Conservation (phyloP, 2,329 filamentous ascomycete species). For the Blastomyces percursus region DNA sequence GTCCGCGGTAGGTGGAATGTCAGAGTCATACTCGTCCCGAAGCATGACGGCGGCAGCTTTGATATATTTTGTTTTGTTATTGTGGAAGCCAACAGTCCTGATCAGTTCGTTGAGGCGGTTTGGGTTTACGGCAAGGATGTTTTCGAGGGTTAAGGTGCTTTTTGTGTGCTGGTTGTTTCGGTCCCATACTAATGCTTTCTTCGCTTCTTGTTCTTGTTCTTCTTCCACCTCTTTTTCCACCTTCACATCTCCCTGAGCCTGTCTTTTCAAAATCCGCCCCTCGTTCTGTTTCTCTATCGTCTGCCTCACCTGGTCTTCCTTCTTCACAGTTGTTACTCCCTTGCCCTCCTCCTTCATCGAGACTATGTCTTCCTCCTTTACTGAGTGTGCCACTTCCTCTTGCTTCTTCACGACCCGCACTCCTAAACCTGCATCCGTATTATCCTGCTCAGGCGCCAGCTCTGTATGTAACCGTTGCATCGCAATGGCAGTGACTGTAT, state of each 20-base stretch:
- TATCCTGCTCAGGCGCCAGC: constrained; percentile 38
- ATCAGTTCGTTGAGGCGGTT: constrained; percentile 62
- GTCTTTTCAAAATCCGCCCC: constrained; percentile 2
- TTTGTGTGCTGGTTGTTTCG: constrained; percentile 17
- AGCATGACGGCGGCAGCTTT: constrained; percentile 65
- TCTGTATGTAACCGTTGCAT: constrained; percentile 70
- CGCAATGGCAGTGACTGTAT: constrained; percentile 75
- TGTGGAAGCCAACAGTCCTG: constrained; percentile 80
- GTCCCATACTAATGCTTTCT: constrained; percentile 12
- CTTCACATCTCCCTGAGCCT: not conserved
- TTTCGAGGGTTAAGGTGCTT: constrained; percentile 58
- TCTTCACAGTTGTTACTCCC: not conserved
- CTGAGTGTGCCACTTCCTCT: not conserved
- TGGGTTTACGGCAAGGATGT: constrained; percentile 62
- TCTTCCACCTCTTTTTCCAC: constrained; percentile 3
- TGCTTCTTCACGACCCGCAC: constrained; percentile 5
- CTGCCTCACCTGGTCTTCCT: not conserved
- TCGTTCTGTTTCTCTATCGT: not conserved
- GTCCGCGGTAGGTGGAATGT: constrained; percentile 69
- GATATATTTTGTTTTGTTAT: constrained; percentile 80
- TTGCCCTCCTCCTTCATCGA: not conserved
- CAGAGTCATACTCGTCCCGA: constrained; percentile 56
- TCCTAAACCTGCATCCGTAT: not conserved
- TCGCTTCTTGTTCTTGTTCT: constrained; percentile 15
- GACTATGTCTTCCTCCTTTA: not conserved